These are phyloP conservation scores for Clonostachys rhizophaga DNA, from an alignment of 2,329 filamentous ascomycete genomes.

Conservation along the genomic window DNA sequence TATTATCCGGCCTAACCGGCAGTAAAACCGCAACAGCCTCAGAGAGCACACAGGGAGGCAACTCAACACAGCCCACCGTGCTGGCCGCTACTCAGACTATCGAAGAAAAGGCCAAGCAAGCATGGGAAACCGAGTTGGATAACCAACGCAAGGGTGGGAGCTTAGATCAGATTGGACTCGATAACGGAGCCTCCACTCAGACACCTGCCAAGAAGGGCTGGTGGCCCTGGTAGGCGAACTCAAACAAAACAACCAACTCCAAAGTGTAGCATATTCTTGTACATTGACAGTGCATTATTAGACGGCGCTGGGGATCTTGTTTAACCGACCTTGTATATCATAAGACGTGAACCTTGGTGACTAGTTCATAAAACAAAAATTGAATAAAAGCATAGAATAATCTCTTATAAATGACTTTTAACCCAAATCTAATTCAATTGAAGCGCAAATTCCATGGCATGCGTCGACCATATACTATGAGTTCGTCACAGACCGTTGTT, in stretches of 20 bases:
- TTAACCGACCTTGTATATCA: constrained; percentile 16
- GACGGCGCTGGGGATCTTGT: constrained; percentile 32
- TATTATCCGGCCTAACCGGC: constrained; percentile 21
- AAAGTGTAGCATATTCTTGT: constrained; percentile 34
- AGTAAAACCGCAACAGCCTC: constrained; percentile 6
- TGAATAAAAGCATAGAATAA: too few species aligned
- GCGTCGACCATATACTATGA: too few species aligned
- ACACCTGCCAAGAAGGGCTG: constrained; percentile 39
- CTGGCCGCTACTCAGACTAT: constrained; percentile 11
- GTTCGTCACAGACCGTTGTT: too few species aligned
- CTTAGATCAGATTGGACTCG: constrained; percentile 43
- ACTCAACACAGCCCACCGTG: neutral
- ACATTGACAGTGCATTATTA: constrained; percentile 36
- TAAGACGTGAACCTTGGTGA: neutral
- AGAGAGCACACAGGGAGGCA: neutral
- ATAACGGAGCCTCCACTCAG: constrained; percentile 14
- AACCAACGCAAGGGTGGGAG: constrained; percentile 45
- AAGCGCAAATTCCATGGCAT: too few species aligned
- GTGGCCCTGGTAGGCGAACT: constrained; percentile 31
- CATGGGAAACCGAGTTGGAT: constrained; percentile 43
- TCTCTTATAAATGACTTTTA: too few species aligned
- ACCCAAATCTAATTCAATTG: too few species aligned
- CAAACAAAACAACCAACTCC: constrained; percentile 8
- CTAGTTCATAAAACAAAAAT: too few species aligned
- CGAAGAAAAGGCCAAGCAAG: constrained; percentile 32